A percentile compares a stretch with the other conserved stretches of the same genome.
Evolutionary conservation across 2,329 filamentous ascomycete species (phyloP).

Genomic region (Talaromyces sp.): DNA sequence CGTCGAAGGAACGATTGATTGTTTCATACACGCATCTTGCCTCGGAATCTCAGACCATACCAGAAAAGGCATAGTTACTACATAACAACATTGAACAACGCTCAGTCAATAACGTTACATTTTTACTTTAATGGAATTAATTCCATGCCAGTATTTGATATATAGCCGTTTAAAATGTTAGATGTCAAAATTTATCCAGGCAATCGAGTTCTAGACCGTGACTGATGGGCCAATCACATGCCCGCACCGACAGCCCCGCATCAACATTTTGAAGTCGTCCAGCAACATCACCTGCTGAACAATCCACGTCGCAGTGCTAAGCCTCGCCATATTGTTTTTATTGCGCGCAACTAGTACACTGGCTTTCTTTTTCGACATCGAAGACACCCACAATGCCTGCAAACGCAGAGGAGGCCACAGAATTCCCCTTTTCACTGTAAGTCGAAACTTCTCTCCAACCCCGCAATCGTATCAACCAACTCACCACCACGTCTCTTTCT

Average conservation of each 20-base stretch:
- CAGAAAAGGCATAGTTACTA: no score
- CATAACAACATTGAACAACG: no score
- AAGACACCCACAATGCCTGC: not conserved
- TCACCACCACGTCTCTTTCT: not conserved
- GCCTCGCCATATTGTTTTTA: not conserved
- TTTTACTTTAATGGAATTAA: no score
- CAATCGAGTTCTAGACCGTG: not conserved
- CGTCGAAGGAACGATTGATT: no score
- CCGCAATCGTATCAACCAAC: not conserved
- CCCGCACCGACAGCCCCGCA: no score
- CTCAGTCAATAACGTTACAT: no score
- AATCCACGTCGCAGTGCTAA: not conserved
- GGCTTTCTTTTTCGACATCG: not conserved
- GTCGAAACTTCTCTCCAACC: not conserved
- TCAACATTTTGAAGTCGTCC: no score
- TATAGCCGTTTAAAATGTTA: not conserved
- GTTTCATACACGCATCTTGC: no score
- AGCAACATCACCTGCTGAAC: not conserved
- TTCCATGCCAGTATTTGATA: not conserved
- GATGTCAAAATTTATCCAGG: no score
- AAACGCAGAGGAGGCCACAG: constrained; percentile 56
- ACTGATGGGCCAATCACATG: not conserved
- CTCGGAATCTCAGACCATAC: no score
- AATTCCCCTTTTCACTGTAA: constrained; percentile 6
- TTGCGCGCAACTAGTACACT: not conserved